These are phyloP conservation scores for Gautieria morchelliformis DNA, from an alignment of 768 basidiomycete genomes.

Conservation along the genomic window DNA sequence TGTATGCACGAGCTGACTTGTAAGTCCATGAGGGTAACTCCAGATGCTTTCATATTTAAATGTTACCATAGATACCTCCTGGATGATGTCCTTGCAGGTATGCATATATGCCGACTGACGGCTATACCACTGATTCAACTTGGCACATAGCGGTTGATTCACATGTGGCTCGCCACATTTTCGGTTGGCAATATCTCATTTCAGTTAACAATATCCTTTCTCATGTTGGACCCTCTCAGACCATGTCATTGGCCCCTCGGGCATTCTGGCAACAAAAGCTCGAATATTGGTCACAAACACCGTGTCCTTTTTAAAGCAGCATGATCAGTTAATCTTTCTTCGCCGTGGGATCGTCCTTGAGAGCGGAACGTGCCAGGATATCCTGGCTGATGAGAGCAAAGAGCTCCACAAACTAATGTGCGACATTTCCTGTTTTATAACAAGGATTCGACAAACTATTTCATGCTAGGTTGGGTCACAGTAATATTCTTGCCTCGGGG, in stretches of 20 bases:
- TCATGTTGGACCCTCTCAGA: conserved; percentile 34
- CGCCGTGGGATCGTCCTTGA: conserved; percentile 80
- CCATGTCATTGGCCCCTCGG: conserved; percentile 78
- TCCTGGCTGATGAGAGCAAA: conserved; percentile 50
- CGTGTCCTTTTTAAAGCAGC: conserved; percentile 71
- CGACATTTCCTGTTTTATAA: conserved; percentile 17
- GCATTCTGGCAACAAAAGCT: conserved; percentile 74
- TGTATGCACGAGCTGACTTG: conserved; percentile 88
- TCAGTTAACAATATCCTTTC: not conserved
- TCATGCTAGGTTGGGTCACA: not conserved
- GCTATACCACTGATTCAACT: conserved; percentile 29
- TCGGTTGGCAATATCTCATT: conserved; percentile 35
- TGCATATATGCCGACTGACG: conserved; percentile 16
- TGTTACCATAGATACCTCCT: conserved; percentile 47
- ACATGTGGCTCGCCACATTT: conserved; percentile 83
- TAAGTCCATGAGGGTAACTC: conserved; percentile 23
- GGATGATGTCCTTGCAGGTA: conserved; percentile 73
- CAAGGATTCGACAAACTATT: not conserved
- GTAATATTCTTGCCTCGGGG: conserved; percentile 12
- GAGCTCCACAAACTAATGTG: conserved; percentile 72
- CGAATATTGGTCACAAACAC: conserved; percentile 82
- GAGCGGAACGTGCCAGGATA: conserved; percentile 50
- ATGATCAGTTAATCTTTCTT: conserved; percentile 66
- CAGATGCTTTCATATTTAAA: not conserved
- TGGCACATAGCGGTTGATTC: conserved; percentile 54